phyloP scores from a whole-genome alignment of 495 filamentous ascomycete genomes.

The Lentithecium fluviatile region DNA sequence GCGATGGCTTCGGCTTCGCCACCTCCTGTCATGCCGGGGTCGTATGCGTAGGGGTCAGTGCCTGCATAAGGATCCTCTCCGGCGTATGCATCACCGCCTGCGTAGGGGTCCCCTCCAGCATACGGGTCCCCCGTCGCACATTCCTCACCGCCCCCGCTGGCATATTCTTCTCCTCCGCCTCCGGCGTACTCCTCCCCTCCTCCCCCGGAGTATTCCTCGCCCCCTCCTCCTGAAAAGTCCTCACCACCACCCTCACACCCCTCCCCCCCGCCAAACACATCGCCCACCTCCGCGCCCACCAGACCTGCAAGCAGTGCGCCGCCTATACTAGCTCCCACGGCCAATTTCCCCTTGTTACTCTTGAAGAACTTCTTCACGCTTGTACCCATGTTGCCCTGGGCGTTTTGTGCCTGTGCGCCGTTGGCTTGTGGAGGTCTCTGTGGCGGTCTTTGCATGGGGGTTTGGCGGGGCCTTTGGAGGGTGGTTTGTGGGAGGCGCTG shows the following conservation, averaged over 20 bases:
- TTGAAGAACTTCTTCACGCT: not conserved
- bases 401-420: not conserved
- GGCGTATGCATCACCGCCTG: too few relatives aligned
- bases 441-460: too few relatives aligned
- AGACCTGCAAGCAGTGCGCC: not conserved
- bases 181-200: not conserved
- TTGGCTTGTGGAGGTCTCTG: not conserved
- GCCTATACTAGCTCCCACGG: not conserved
- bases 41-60: too few relatives aligned
- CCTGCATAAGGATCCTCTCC: too few relatives aligned
- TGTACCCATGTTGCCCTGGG: not conserved
- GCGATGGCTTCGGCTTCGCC: too few relatives aligned
- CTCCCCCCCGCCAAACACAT: not conserved
- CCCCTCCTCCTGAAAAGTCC: not conserved
- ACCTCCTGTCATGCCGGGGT: too few relatives aligned
- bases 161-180: not conserved
- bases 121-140: not conserved
- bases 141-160: not conserved
- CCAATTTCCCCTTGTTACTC: not conserved
- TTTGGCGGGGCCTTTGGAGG: too few relatives aligned
- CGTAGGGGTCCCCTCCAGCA: too few relatives aligned
- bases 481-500: not conserved
- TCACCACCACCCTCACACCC: not conserved
- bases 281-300: not conserved
- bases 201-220: not conserved